Conservation (phyloP, 495 filamentous ascomycete species). For the Aspergillus saccharolyticus region DNA sequence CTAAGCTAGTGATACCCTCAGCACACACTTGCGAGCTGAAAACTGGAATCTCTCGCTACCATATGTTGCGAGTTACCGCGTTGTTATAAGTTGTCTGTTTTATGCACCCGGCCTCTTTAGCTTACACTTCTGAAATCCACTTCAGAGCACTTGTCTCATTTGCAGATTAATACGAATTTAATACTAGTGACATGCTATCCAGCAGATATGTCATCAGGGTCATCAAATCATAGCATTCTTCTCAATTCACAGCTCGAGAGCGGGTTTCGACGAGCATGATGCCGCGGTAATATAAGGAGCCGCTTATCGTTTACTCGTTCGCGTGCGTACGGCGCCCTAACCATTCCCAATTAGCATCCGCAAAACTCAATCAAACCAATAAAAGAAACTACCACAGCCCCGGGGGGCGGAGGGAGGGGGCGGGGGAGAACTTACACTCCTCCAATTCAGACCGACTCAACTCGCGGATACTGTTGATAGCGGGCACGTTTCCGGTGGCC, state of each 20-base stretch:
- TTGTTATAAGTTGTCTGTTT: not conserved
- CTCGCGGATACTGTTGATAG: conserved; percentile 75
- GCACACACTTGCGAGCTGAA: not conserved
- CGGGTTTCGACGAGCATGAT: not conserved
- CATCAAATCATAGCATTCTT: not conserved
- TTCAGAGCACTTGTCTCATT: not conserved
- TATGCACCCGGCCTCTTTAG: not conserved
- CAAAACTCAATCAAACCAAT: no score
- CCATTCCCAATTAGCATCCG: not conserved
- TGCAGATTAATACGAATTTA: not conserved
- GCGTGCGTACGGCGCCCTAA: not conserved
- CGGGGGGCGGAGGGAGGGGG: no score
- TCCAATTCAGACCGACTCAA: conserved; percentile 62
- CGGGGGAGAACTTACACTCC: conserved; percentile 28
- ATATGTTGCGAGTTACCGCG: not conserved
- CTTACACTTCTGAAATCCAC: not conserved
- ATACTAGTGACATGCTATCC: not conserved
- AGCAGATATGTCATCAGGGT: not conserved
- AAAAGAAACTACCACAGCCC: no score
- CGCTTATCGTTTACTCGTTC: not conserved
- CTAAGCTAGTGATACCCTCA: not conserved
- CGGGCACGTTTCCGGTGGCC: conserved; percentile 64
- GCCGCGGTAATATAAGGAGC: no score
- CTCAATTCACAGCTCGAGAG: not conserved
- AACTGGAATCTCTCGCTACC: not conserved